These are phyloP conservation scores for Nepenthes gracilis DNA, from an alignment of 148 eudicot species.

Conservation along the genomic window DNA sequence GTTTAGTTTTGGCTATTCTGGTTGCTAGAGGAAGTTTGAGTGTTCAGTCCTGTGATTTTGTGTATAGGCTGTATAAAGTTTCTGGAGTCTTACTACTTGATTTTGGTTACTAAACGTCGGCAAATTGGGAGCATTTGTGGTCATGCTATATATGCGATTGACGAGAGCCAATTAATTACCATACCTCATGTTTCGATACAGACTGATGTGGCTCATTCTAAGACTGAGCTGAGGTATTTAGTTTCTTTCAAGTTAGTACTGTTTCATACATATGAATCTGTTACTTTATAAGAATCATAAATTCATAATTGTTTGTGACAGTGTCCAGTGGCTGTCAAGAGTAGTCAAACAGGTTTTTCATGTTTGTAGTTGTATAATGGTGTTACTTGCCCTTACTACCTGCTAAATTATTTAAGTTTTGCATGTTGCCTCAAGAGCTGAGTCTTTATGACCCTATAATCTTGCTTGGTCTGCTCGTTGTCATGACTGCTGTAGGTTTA, in stretches of 20 bases:
- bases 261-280: background rate
- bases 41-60: background rate
- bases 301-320: background rate
- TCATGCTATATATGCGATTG: conserved; percentile 89
- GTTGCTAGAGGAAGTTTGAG: background rate
- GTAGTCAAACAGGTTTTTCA: no score
- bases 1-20: background rate
- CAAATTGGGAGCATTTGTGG: conserved; percentile 95
- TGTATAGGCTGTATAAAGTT: conserved; percentile 70
- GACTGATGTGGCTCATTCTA: conserved; percentile 82
- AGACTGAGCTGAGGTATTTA: conserved; percentile 78
- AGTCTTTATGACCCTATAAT: no score
- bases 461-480: background rate
- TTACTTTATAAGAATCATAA: background rate
- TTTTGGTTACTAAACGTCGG: conserved; percentile 76
- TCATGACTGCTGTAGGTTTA: background rate
- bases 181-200: conserved; percentile 83
- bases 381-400: no score
- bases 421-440: no score
- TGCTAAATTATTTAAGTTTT: no score
- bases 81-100: conserved; percentile 76
- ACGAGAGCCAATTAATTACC: conserved; percentile 83
- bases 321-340: background rate
- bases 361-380: no score
- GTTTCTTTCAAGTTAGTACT: background rate